Conservation (phyloP, 106 monocot species). For the Alisma plantagoaquatica region DNA sequence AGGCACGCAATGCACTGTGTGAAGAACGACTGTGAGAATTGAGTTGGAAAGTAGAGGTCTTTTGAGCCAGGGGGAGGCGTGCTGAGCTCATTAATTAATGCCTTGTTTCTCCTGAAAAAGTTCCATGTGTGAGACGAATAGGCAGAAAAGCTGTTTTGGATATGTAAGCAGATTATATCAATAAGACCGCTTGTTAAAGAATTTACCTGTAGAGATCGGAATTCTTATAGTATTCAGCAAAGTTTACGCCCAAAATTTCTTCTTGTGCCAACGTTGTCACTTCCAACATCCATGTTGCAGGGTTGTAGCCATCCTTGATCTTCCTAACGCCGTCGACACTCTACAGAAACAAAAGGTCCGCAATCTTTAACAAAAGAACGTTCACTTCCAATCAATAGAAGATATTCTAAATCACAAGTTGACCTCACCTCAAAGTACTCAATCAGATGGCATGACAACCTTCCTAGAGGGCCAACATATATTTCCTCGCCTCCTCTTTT, state of each 20-base stretch:
- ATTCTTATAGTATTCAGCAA: conserved; percentile 33
- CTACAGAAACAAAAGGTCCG: too few species aligned
- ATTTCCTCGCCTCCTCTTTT: conserved; percentile 54
- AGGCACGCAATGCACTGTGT: conserved; percentile 29
- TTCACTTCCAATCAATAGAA: too few species aligned
- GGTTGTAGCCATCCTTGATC: conserved; percentile 48
- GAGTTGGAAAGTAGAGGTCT: conserved; percentile 24
- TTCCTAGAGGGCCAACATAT: conserved; percentile 57
- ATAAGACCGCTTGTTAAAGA: too few species aligned
- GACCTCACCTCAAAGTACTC: conserved; percentile 55
- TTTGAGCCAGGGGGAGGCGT: conserved; percentile 20
- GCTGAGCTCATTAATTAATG: conserved; percentile 22
- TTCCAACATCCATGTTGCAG: conserved; percentile 63
- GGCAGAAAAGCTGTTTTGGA: neutral
- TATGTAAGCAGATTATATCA: neutral
- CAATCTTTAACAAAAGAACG: too few species aligned
- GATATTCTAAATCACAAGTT: neutral
- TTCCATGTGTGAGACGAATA: neutral
- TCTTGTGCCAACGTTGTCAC: conserved; percentile 34
- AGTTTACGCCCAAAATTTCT: conserved; percentile 31
- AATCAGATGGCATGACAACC: conserved; percentile 40
- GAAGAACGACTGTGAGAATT: conserved; percentile 26
- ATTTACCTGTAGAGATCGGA: conserved; percentile 34
- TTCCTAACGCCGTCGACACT: conserved; percentile 35
- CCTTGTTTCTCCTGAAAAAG: conserved; percentile 28